Evolutionary conservation across 1,139 yeast genomes (phyloP), one percentile per base, ranked within the genome.

Genomic region (Suhomyces choctaworum): DNA sequence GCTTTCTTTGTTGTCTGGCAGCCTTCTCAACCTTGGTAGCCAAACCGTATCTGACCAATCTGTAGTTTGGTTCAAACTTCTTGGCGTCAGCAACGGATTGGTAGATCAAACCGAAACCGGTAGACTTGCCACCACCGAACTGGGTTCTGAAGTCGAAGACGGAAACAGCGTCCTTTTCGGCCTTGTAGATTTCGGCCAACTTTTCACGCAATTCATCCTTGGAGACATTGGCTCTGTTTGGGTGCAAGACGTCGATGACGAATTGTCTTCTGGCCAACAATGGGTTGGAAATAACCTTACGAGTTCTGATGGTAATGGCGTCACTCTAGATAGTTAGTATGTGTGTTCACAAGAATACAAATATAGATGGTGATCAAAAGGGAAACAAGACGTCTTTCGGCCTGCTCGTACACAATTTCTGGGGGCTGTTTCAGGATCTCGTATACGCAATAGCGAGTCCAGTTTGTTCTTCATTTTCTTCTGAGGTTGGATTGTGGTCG

Each of bases 1-100:
- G 98, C 79, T 94, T 94, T 82, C 98, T 89, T 81, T 94, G 98
- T 81, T 90, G 97, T 89, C 97, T 89, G 62, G 97, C 88, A 63
- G 96, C 80, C 82, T 88, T 89, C 74, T 92, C 97, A 64, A 83
- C 89, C 82, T 87, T 88, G 59, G 77, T 78, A 69, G 96, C 97
- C 70, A 90, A 82, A 65, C 97, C 98, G 80, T 87, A 86, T 86
- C 99, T 92, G 64, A 92, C 96, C 69, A 89, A 88, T 80, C 99
- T 90, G 95, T 92, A 92, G 59, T 89, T 70, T 79, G 99, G 98
- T 80, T 92, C 99, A 73, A 92, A 92, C 77, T 82, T 90, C 85
- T 90, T 87, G 70, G 96, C 94, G 66, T 90, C 96, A 62, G 95
- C 97, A 64, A 80, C 89, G 61, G 96, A 87, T 85, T 89, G 94